Percentiles rank a stretch among this genome's conserved stretches.
Evolutionary conservation across 208 protist species (phyloP).

Genomic region (Willaertia magna): DNA sequence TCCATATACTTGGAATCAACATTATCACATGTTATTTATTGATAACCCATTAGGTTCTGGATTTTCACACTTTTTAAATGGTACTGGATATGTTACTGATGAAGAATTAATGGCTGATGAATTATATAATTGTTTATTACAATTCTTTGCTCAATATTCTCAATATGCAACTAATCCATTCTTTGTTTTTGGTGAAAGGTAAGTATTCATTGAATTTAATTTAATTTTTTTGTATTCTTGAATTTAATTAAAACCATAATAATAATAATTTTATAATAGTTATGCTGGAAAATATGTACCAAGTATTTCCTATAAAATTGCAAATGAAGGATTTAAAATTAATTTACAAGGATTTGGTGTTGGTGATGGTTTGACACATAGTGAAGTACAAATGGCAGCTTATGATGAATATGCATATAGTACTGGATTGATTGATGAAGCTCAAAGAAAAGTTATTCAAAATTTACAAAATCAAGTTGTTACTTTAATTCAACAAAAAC

Average conservation of each 20-base stretch:
- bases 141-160: slow-evolving; percentile 35
- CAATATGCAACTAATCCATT: slow-evolving; percentile 40
- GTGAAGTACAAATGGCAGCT: neutral
- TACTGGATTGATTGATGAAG: neutral
- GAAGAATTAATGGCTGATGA: slow-evolving; percentile 55
- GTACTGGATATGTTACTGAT: slow-evolving; percentile 43
- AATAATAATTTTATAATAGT: no score
- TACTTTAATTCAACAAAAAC: neutral
- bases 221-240: no score
- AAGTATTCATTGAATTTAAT: no score
- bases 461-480: neutral
- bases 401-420: neutral
- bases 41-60: slow-evolving; percentile 71
- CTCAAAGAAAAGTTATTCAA: neutral
- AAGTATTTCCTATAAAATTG: neutral
- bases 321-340: neutral
- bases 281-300: neutral
- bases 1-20: neutral
- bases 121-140: slow-evolving; percentile 56
- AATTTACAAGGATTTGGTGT: neutral
- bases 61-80: slow-evolving; percentile 48
- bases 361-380: neutral
- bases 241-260: no score
- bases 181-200: slow-evolving; percentile 63
- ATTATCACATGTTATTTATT: slow-evolving; percentile 52